These are phyloP conservation scores for Xylaria venustula DNA, from an alignment of 495 filamentous ascomycete species.

Conservation along the genomic window DNA sequence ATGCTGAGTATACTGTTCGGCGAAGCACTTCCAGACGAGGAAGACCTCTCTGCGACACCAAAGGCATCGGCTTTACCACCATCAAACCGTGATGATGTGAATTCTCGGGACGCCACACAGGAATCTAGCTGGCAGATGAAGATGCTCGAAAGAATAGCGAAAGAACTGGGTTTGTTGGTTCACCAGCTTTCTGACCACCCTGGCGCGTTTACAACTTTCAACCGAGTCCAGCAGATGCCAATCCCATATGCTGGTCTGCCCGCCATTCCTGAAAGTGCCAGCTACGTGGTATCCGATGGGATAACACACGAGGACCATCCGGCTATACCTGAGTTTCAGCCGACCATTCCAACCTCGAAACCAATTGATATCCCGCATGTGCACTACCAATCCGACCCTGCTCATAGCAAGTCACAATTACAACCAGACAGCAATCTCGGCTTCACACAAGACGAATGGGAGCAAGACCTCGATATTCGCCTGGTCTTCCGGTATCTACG, in stretches of 20 bases:
- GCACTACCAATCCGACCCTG: constrained; percentile 11
- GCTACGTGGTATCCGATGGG: constrained; percentile 22
- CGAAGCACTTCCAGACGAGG: constrained; percentile 66
- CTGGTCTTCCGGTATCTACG: constrained; percentile 86
- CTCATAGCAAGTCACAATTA: constrained; percentile 13
- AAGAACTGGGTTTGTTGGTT: constrained; percentile 80
- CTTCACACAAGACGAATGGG: constrained; percentile 77
- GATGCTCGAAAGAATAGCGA: constrained; percentile 79
- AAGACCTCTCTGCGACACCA: constrained; percentile 44
- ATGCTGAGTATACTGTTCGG: constrained; percentile 84
- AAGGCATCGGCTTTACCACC: constrained; percentile 28
- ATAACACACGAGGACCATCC: constrained; percentile 21
- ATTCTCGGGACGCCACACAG: constrained; percentile 29
- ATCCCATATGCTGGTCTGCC: constrained; percentile 57
- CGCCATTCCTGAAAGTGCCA: constrained; percentile 48
- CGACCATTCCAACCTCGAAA: constrained; percentile 39
- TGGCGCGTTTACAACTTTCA: constrained; percentile 79
- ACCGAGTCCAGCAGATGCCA: constrained; percentile 48
- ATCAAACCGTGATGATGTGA: constrained; percentile 11
- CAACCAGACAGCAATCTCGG: constrained; percentile 18
- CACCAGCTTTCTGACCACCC: constrained; percentile 77
- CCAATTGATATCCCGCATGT: constrained; percentile 28
- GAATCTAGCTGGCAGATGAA: constrained; percentile 69
- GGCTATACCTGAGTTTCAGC: constrained; percentile 45
- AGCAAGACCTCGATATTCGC: constrained; percentile 77